Conservation (phyloP, 805 yeast genomes). For the Candida berthetii region DNA sequence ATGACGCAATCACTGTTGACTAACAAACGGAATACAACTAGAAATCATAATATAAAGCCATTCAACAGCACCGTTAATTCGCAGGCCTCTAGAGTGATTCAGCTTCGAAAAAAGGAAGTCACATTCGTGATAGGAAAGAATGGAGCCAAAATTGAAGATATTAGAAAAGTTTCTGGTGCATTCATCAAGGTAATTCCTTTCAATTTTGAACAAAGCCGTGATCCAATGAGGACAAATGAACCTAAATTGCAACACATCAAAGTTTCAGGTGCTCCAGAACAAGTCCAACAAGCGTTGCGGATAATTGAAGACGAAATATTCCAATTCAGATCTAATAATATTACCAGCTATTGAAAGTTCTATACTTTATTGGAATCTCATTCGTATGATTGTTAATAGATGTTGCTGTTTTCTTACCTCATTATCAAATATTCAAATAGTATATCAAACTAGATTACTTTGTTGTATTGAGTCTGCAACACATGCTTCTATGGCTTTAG, state of each 20-base stretch:
- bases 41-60: too few relatives aligned
- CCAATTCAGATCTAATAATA: slow-evolving; percentile 10
- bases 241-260: slow-evolving; percentile 21
- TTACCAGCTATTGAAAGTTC: slow-evolving; percentile 1
- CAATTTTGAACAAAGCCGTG: slow-evolving; percentile 11
- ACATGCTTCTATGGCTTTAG: background rate
- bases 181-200: slow-evolving; percentile 32
- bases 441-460: too few relatives aligned
- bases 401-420: too few relatives aligned
- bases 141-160: slow-evolving; percentile 31
- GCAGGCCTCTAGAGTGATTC: slow-evolving; percentile 3
- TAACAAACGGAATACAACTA: too few relatives aligned
- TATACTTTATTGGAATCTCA: background rate
- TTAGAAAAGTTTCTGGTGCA: slow-evolving; percentile 30
- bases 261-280: slow-evolving; percentile 22
- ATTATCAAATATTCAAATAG: too few relatives aligned
- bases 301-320: slow-evolving; percentile 19
- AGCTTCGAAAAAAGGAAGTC: slow-evolving; percentile 26
- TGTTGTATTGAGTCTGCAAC: too few relatives aligned
- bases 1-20: too few relatives aligned
- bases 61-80: too few relatives aligned
- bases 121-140: slow-evolving; percentile 35
- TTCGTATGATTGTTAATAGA: too few relatives aligned
- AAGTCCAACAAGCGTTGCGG: slow-evolving; percentile 20
- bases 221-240: background rate